Evolutionary conservation across 2,329 filamentous ascomycete genomes (phyloP), one percentile per base, ranked within the genome.

Genomic region (Sporothrix globosa): DNA sequence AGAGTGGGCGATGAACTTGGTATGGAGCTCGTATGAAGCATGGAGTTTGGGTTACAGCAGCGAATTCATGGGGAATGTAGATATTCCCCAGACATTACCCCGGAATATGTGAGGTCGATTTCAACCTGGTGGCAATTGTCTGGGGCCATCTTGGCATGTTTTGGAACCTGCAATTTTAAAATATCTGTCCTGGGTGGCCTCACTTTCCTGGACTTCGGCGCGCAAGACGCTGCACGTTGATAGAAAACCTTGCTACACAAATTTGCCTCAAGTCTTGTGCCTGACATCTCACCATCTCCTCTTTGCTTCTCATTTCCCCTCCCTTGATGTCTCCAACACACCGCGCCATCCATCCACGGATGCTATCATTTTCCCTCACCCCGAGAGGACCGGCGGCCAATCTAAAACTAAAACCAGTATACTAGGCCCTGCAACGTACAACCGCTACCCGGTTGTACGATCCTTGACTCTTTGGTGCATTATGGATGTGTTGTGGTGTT

Each of bases 351-450:
- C 27, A 27, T 46, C 30, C 17, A 63, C 58, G 10, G 13, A 17
- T 63, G 58, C 41, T 46, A 63, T 46, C 58, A 7, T 61, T 61
- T 61, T 61, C 39, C 58, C n/a, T 61, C 19, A 13, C 27, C 14
- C 14, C 1, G 5, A 2, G 13, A 17, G 13, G 44, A 17, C 13
- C 14, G 4, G 44, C 17, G 13, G 44, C 44, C 44, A 17, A 17
- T 52, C 11, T 6, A 34, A 34, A 34, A 34, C 4, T n/a, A 52
- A 0, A 19, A 1, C n/a, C 50, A 52, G 50, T 24, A 1, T 21
- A 46, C 44, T 2, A 46, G 44, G 19, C 50, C 19, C 24, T 53
- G 50, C 50, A 21, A 27, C n/a, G 4, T n/a, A 21, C n/a, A 53
- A 53, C n/a, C 24, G 50, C 50, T n/a, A 21, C 11, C 9, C 50